Evolutionary conservation across 768 basidiomycete species (phyloP), one percentile per base, ranked within the genome.

Genomic region (Grammothele lineata): DNA sequence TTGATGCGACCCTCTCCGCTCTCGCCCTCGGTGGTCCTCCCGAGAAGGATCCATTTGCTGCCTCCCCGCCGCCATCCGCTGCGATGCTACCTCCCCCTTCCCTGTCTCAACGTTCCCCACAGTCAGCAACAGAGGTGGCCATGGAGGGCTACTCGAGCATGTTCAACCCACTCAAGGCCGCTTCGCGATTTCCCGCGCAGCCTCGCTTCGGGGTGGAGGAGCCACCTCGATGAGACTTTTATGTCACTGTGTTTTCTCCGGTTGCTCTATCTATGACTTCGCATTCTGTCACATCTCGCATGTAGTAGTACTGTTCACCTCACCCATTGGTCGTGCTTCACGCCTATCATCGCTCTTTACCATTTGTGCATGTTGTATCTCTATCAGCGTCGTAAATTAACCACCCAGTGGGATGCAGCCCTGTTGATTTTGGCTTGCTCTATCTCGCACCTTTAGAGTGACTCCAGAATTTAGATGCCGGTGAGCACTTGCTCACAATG

Each of bases 91-190:
- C 46, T 5, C 51, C 37, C 4, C 32, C 24, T 5, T 26, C 18
- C 26, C 26, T 19, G 6, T 18, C 37, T 5, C 45, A 49, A 11
- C n/a, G n/a, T n/a, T n/a, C n/a, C n/a, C 26, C 48, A 12, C 48
- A 40, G 11, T 45, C 41, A 8, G 24, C 42, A 4, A 43, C 50
- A 17, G 45, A 51, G 22, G 36, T 34, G 21, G 46, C 51, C 15
- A 26, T 53, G 25, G 43, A 45, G 25, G 46, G 41, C 19, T 53
- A 53, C 34, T 53, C 51, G 33, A 53, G 46, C 23, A 35, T 53
- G 51, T 53, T 53, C 34, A 41, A 40, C 17, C 37, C 46, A 3
- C 22, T 53, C 14, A 47, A 48, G 33, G 46, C 46, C 12, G 51
- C 51, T 4, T 53, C 51, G n/a, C 37, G 38, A 10, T 48, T 34